A percentile compares a stretch with the other conserved stretches of the same genome.
phyloP scores from a whole-genome alignment of 2,329 filamentous ascomycete species.

The Penicillium sumatraense region DNA sequence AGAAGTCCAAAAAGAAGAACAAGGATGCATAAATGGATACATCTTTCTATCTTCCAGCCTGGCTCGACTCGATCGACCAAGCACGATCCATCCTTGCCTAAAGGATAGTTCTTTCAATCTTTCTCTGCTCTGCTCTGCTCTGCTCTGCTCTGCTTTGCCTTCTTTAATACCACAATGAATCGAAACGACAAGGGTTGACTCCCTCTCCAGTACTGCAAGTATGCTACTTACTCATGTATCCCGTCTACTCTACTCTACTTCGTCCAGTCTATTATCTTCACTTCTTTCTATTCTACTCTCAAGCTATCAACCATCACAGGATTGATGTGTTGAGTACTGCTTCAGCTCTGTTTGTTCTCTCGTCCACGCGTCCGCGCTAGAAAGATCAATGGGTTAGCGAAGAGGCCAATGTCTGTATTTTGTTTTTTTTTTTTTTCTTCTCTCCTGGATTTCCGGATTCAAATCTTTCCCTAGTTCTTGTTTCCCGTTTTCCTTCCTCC shows the following conservation, averaged over 20 bases:
- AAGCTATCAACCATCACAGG: background rate
- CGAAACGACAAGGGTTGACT: conserved; percentile 18
- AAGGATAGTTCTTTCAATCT: too few relatives aligned
- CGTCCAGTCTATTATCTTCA: background rate
- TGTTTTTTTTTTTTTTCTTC: background rate
- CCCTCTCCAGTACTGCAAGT: conserved; percentile 19
- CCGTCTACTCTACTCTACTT: background rate
- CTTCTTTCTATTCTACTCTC: background rate
- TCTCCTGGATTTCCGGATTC: background rate
- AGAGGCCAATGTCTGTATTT: background rate
- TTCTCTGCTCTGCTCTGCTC: conserved; percentile 16
- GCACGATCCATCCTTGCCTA: too few relatives aligned
- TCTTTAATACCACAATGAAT: background rate
- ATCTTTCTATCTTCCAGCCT: conserved; percentile 2
- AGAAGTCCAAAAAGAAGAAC: conserved; percentile 69
- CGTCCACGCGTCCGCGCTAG: background rate
- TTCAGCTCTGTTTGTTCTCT: conserved; percentile 1
- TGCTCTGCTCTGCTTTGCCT: background rate
- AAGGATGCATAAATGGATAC: conserved; percentile 37
- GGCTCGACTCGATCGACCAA: conserved; percentile 5
- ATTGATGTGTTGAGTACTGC: background rate
- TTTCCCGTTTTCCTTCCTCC: background rate
- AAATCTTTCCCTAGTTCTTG: background rate
- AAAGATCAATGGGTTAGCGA: background rate
- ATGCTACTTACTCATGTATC: background rate